Base-by-base conservation (phyloP, 2,329 filamentous ascomycete genomes). In the Penicillium polonicum region DNA sequence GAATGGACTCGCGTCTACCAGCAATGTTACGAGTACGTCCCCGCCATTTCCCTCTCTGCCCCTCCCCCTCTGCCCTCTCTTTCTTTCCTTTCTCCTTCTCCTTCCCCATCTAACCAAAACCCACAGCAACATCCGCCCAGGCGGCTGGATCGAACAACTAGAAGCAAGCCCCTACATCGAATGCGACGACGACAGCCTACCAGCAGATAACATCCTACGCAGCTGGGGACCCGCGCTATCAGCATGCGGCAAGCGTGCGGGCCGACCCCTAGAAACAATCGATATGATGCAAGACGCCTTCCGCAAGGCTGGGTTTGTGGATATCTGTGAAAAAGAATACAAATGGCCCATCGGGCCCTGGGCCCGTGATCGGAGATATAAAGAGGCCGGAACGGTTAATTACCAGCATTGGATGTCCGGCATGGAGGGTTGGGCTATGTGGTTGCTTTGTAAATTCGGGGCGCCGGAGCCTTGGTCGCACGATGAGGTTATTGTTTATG, bases 381-480 rank as follows among this genome's bases (percentile, higher is more conserved):
- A 73, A 51, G 63, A 71, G 52, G 66, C 85, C 1, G 83, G 82
- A 2, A 57, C 59, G 17, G 77, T 65, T n/a, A 63, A 65, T 31
- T 53, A 56, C 19, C 52, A 65, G 23, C 68, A 71, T 33, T 69
- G 68, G 69, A 65, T 60, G 45, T 59, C 60, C 13, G 69, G 68
- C 2, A 51, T 71, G 48, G 69, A 68, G 33, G 68, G 64, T 0
- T 68, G 63, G 60, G 61, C 63, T 3, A 68, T 70, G 67, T 71
- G 63, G 57, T 56, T 71, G 41, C 58, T 70, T 10, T 69, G 62
- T 19, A 65, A 63, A 38, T 59, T 54, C 42, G 68, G 68, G 1
- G 49, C 62, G 5, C 68, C 68, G 5, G 19, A 60, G 23, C 64
- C 64, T 3, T 65, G 63, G 61, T 55, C 57, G 2, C 53, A 62